phyloP scores from a whole-genome alignment of 2,329 filamentous ascomycete genomes.

The Neofusicoccum cordaticola region DNA sequence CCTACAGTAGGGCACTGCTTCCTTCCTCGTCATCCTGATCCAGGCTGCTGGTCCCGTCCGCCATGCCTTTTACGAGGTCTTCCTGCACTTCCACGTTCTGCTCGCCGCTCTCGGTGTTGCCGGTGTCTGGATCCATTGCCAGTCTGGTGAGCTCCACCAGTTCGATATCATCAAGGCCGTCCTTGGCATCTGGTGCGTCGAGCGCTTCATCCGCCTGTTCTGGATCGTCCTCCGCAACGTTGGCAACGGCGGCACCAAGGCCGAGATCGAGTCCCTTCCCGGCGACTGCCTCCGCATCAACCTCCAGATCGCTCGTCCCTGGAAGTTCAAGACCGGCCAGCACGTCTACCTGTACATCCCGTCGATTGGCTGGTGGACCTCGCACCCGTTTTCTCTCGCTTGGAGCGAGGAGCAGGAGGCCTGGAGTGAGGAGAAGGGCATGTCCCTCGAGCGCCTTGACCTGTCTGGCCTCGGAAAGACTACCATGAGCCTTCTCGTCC shows the following conservation, averaged over 20 bases:
- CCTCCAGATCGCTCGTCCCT: conserved; percentile 71
- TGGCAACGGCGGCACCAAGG: conserved; percentile 63
- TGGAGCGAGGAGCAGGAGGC: conserved; percentile 66
- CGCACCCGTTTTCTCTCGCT: conserved; percentile 75
- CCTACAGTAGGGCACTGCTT: conserved; percentile 50
- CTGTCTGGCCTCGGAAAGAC: conserved; percentile 48
- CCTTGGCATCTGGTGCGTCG: conserved; percentile 65
- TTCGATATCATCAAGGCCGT: conserved; percentile 60
- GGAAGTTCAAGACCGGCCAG: conserved; percentile 71
- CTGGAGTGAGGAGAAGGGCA: conserved; percentile 41
- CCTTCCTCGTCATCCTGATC: conserved; percentile 62
- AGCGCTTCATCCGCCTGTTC: conserved; percentile 60
- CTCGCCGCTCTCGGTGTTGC: conserved; percentile 59
- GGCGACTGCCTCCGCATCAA: conserved; percentile 73
- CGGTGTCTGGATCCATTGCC: conserved; percentile 66
- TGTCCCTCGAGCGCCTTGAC: conserved; percentile 48
- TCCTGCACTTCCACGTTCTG: conserved; percentile 69
- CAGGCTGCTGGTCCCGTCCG: conserved; percentile 69
- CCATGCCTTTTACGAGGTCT: conserved; percentile 77
- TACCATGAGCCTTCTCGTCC: conserved; percentile 77
- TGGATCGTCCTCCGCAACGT: conserved; percentile 65
- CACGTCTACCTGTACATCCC: conserved; percentile 80
- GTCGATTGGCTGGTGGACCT: conserved; percentile 67
- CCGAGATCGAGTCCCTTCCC: conserved; percentile 71
- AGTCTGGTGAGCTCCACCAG: conserved; percentile 54